These are phyloP conservation scores for Arabidopsis hybrid DNA, from an alignment of 441 rosid genomes.

Conservation along the genomic window DNA sequence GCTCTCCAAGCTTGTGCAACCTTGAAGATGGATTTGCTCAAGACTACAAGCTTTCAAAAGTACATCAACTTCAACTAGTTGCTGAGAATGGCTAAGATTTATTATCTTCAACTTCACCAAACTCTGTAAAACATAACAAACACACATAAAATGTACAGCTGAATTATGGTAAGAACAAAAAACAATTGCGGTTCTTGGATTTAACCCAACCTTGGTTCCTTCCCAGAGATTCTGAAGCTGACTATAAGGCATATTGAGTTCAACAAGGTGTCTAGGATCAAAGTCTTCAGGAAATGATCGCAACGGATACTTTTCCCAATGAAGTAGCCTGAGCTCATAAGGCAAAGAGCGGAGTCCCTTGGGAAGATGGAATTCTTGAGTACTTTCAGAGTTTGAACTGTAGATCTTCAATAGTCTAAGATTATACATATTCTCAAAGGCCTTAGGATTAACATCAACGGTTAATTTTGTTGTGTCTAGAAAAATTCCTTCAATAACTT, in stretches of 20 bases:
- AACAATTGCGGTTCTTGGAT: too few relatives aligned
- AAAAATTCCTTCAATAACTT: conserved; percentile 31
- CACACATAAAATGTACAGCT: too few relatives aligned
- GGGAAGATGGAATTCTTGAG: neutral
- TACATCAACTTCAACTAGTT: conserved; percentile 8
- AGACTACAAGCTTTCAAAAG: conserved; percentile 18
- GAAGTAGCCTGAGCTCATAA: conserved; percentile 35
- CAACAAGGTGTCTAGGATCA: conserved; percentile 9
- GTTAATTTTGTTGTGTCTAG: neutral
- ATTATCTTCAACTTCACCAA: conserved; percentile 11
- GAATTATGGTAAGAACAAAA: too few relatives aligned
- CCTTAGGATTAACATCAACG: neutral
- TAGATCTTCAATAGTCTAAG: conserved; percentile 36
- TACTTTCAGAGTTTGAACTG: neutral
- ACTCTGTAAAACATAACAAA: neutral
- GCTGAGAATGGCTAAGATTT: conserved; percentile 8
- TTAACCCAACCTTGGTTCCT: neutral
- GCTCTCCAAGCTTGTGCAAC: conserved; percentile 18
- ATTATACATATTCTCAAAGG: conserved; percentile 19
- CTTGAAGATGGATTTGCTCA: conserved; percentile 21
- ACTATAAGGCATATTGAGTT: conserved; percentile 34
- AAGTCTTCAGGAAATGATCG: conserved; percentile 25
- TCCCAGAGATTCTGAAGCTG: conserved; percentile 28
- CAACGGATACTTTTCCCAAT: conserved; percentile 35
- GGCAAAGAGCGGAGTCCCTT: conserved; percentile 1